Percentiles rank a stretch among this genome's conserved stretches.
Evolutionary conservation across 2,329 filamentous ascomycete genomes (phyloP).

Genomic region (Ceratocystis ficicola): DNA sequence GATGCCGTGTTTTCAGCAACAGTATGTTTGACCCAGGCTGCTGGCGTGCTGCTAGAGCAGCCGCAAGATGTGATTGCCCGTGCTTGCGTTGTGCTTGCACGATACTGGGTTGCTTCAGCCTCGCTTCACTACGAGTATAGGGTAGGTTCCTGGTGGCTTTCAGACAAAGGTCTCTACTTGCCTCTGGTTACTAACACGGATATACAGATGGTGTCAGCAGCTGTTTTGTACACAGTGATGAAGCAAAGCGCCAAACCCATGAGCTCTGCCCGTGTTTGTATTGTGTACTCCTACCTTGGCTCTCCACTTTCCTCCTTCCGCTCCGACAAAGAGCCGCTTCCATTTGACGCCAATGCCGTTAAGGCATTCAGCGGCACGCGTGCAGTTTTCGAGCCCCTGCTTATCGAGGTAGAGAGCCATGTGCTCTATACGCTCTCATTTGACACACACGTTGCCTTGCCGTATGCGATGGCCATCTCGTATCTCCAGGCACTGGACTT

Average conservation of each 20-base stretch:
- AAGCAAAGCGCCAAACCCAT: conserved; percentile 12
- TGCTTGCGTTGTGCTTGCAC: conserved; percentile 67
- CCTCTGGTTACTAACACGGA: background rate
- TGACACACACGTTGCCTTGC: conserved; percentile 71
- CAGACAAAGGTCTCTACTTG: background rate
- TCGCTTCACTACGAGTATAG: conserved; percentile 48
- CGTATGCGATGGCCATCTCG: conserved; percentile 75
- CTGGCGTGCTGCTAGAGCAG: conserved; percentile 67
- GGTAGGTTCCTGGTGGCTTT: conserved; percentile 28
- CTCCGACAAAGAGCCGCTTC: conserved; percentile 25
- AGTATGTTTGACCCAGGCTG: conserved; percentile 62
- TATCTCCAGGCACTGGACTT: conserved; percentile 84
- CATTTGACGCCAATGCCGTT: conserved; percentile 42
- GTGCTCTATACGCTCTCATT: conserved; percentile 69
- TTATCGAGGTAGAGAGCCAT: conserved; percentile 64
- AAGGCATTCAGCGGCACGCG: conserved; percentile 65
- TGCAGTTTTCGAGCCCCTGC: conserved; percentile 46
- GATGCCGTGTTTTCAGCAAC: conserved; percentile 60
- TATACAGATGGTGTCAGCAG: conserved; percentile 18
- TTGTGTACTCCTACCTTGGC: conserved; percentile 71
- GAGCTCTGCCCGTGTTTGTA: conserved; percentile 35
- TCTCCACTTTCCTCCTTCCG: conserved; percentile 45
- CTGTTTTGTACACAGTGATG: conserved; percentile 19
- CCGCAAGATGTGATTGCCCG: conserved; percentile 78
- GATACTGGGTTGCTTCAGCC: conserved; percentile 59